Percentiles rank a stretch among this genome's conserved stretches.
phyloP scores from a whole-genome alignment of 768 basidiomycete species.

The Hygrophorus russula region DNA sequence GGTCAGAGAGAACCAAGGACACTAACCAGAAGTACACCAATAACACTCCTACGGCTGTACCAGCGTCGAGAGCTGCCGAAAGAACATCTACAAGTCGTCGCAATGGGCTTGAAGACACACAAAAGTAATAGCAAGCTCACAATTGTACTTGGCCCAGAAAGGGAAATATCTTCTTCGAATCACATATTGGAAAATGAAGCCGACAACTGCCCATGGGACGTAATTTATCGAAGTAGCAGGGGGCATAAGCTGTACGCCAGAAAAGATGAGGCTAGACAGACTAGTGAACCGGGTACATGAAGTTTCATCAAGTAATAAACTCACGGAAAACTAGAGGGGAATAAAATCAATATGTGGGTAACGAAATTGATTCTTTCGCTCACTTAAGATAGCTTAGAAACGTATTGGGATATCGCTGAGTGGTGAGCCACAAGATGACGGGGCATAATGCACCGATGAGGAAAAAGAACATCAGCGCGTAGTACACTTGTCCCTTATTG shows the following conservation, averaged over 20 bases:
- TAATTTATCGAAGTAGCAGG: constrained; percentile 61
- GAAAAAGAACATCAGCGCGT: constrained; percentile 55
- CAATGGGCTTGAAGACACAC: not conserved
- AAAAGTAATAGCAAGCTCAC: constrained; percentile 18
- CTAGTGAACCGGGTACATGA: constrained; percentile 20
- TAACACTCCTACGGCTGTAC: constrained; percentile 44
- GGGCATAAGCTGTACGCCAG: constrained; percentile 48
- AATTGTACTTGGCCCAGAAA: constrained; percentile 64
- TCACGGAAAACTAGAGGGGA: constrained; percentile 34
- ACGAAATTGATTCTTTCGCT: constrained; percentile 49
- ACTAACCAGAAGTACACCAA: constrained; percentile 62
- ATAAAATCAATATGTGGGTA: constrained; percentile 56
- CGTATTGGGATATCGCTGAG: constrained; percentile 51
- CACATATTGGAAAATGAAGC: constrained; percentile 54
- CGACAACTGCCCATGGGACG: constrained; percentile 54
- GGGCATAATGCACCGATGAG: constrained; percentile 61
- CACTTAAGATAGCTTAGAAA: constrained; percentile 54
- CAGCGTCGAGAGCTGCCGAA: constrained; percentile 46
- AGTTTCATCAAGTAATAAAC: constrained; percentile 66
- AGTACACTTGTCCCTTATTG: constrained; percentile 54
- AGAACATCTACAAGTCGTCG: constrained; percentile 29
- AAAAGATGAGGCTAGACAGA: constrained; percentile 32
- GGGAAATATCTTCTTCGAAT: constrained; percentile 50
- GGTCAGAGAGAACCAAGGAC: not conserved
- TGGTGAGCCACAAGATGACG: constrained; percentile 37